Evolutionary conservation across 345 rosid genomes (phyloP).

Genomic region (Brassica napus): DNA sequence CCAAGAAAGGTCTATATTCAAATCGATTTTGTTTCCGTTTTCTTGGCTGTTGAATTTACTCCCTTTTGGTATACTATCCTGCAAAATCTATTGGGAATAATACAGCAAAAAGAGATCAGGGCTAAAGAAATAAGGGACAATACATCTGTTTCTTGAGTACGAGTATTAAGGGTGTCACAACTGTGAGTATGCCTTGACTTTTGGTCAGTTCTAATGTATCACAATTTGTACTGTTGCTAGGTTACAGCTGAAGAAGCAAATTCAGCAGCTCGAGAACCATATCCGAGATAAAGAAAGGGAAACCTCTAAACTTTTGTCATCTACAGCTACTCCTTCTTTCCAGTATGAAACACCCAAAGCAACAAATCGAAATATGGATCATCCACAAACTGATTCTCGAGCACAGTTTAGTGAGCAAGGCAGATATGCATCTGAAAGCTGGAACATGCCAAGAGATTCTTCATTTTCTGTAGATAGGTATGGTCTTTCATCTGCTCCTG

Average conservation of each 20-base stretch:
- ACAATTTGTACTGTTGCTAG: conserved; percentile 50
- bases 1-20: conserved; percentile 68
- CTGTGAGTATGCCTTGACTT: conserved; percentile 24
- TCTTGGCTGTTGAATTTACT: conserved; percentile 21
- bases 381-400: conserved; percentile 50
- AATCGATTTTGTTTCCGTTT: not conserved
- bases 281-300: conserved; percentile 60
- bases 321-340: conserved; percentile 49
- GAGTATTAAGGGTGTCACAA: not conserved
- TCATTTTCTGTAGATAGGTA: conserved; percentile 61
- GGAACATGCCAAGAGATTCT: conserved; percentile 60
- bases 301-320: conserved; percentile 64
- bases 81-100: conserved; percentile 3
- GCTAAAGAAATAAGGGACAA: not conserved
- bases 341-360: conserved; percentile 72
- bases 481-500: conserved; percentile 55
- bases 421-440: conserved; percentile 44
- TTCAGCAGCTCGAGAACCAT: conserved; percentile 71
- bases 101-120: conserved; percentile 13
- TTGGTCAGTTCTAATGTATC: conserved; percentile 20
- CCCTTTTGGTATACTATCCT: not conserved
- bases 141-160: conserved; percentile 15
- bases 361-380: conserved; percentile 43
- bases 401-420: conserved; percentile 49
- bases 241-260: conserved; percentile 75